Percentiles rank a stretch among this genome's conserved stretches.
Evolutionary conservation across 306 rosid species (phyloP).

Genomic region (Cicer chorassanicum): DNA sequence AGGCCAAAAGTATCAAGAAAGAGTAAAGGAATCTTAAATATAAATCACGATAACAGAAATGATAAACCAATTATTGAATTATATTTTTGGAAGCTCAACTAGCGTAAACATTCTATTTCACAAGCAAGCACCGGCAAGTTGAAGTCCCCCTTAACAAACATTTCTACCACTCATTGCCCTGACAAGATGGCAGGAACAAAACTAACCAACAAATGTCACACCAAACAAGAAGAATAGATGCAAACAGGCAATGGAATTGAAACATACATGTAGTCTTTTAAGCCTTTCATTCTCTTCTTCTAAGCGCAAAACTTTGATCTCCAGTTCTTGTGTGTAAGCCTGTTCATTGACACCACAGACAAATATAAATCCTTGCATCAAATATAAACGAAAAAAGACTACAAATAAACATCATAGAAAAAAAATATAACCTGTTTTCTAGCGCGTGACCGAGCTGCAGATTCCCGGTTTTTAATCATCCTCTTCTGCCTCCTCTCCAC

Average conservation of each 20-base stretch:
- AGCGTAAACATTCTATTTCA: slow-evolving; percentile 9
- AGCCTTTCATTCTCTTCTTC: slow-evolving; percentile 98
- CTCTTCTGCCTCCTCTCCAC: slow-evolving; percentile 94
- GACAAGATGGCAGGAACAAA: slow-evolving; percentile 25
- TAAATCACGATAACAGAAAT: neutral
- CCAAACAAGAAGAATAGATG: slow-evolving; percentile 24
- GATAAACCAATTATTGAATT: neutral
- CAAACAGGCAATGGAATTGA: slow-evolving; percentile 38
- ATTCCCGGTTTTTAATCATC: slow-evolving; percentile 97
- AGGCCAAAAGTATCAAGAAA: neutral
- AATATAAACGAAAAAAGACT: neutral
- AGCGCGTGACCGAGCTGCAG: slow-evolving; percentile 97
- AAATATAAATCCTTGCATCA: slow-evolving; percentile 29
- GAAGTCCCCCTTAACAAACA: neutral
- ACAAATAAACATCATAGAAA: slow-evolving; percentile 21
- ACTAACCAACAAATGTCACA: slow-evolving; percentile 32
- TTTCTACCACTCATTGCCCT: slow-evolving; percentile 30
- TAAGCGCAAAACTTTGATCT: slow-evolving; percentile 78
- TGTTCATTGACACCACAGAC: slow-evolving; percentile 49
- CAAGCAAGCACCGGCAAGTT: slow-evolving; percentile 28
- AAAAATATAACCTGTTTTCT: slow-evolving; percentile 81
- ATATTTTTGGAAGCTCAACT: slow-evolving; percentile 11
- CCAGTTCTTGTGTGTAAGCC: slow-evolving; percentile 97
- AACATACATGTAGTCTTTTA: slow-evolving; percentile 73
- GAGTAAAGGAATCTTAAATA: neutral